Evolutionary conservation across 106 monocot genomes (phyloP).

Genomic region (Allium fistulosum): DNA sequence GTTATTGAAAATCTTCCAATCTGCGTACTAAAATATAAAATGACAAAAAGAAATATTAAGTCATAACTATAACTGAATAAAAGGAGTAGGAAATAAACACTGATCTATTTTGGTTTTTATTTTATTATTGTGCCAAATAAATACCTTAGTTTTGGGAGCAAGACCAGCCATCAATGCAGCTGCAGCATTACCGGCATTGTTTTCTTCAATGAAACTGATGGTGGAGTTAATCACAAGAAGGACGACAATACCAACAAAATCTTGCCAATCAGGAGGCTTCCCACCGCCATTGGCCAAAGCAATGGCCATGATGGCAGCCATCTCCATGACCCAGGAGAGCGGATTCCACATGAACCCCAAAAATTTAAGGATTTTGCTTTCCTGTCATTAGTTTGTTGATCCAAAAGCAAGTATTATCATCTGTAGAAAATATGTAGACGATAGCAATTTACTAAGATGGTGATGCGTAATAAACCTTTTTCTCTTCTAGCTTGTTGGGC

Average conservation of each 20-base stretch:
- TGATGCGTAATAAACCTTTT: slow-evolving; percentile 33
- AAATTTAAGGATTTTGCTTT: slow-evolving; percentile 90
- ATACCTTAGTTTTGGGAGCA: slow-evolving; percentile 91
- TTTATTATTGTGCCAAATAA: not conserved
- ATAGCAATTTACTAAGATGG: not conserved
- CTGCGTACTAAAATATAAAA: too few relatives aligned
- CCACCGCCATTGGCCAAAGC: slow-evolving; percentile 80
- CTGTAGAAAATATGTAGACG: not conserved
- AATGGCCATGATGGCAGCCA: slow-evolving; percentile 96
- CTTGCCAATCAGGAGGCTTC: slow-evolving; percentile 92
- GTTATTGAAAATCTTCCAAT: too few relatives aligned
- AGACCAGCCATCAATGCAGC: slow-evolving; percentile 94
- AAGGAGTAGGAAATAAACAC: too few relatives aligned
- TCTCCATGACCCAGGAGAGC: slow-evolving; percentile 98
- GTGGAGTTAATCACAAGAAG: slow-evolving; percentile 95
- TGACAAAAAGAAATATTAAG: too few relatives aligned
- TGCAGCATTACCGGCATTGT: slow-evolving; percentile 97
- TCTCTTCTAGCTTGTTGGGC: slow-evolving; percentile 99
- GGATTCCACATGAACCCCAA: slow-evolving; percentile 99
- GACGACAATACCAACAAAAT: slow-evolving; percentile 85
- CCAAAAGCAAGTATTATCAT: not conserved
- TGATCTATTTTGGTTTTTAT: too few relatives aligned
- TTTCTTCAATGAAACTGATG: slow-evolving; percentile 96
- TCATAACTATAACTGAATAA: too few relatives aligned
- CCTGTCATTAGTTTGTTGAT: slow-evolving; percentile 25